phyloP scores from a whole-genome alignment of 2,329 filamentous ascomycete genomes.

The Epichloe festucae region DNA sequence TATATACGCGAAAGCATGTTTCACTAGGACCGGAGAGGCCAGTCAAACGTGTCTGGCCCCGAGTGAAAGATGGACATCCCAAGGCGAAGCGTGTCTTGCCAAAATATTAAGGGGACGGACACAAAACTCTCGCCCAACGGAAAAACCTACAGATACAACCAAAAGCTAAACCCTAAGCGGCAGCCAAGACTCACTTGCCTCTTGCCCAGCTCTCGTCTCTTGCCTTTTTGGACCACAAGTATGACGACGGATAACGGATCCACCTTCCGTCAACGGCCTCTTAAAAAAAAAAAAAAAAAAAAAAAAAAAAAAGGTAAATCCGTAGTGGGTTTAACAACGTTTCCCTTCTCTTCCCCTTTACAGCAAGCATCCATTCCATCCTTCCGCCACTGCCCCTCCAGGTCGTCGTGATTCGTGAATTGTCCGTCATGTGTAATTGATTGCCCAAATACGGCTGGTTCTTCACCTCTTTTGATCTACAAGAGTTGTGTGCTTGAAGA shows the following conservation, averaged over 20 bases:
- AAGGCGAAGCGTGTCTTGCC: no score
- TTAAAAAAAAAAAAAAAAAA: no score
- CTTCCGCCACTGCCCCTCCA: neutral
- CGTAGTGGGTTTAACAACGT: no score
- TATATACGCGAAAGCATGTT: no score
- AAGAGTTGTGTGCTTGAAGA: neutral
- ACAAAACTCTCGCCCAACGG: neutral
- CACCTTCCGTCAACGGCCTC: neutral
- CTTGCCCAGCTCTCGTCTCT: neutral
- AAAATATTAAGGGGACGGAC: no score
- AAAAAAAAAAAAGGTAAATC: no score
- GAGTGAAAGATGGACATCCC: no score
- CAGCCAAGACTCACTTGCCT: constrained; percentile 8
- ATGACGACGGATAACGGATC: neutral
- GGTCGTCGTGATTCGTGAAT: neutral
- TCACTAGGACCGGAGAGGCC: no score
- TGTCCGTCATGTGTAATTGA: neutral
- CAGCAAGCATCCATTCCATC: neutral
- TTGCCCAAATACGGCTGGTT: neutral
- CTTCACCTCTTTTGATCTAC: neutral
- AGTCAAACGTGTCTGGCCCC: no score
- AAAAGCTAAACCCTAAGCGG: constrained; percentile 8
- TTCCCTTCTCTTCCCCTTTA: neutral
- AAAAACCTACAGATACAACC: neutral
- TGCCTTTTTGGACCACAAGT: neutral